A percentile compares a stretch with the other conserved stretches of the same genome.
Conservation (phyloP, 23 red algal genomes). For the Agarophyton chilense region DNA sequence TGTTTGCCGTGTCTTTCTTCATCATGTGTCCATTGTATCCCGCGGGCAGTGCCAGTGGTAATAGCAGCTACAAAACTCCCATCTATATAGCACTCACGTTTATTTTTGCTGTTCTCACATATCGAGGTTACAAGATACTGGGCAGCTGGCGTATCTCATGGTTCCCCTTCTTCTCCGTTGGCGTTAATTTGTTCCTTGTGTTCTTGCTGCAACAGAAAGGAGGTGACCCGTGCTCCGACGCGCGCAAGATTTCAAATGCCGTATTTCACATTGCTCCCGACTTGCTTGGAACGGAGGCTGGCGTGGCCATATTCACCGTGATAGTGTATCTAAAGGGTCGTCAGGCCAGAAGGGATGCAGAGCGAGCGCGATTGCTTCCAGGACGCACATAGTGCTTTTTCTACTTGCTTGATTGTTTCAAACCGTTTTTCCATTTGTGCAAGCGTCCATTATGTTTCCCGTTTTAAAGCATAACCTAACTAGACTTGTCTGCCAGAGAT, state of each 20-base stretch:
- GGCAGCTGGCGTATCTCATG: background rate
- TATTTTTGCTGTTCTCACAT: slow-evolving; percentile 4
- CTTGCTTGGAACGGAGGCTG: slow-evolving; percentile 23
- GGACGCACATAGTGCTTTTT: too few species aligned
- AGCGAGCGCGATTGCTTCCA: too few species aligned
- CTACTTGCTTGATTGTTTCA: too few species aligned
- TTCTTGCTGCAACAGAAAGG: slow-evolving; percentile 3
- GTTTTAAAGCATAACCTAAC: too few species aligned
- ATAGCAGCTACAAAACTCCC: background rate
- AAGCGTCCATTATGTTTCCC: too few species aligned
- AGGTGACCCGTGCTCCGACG: background rate
- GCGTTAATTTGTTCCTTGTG: slow-evolving; percentile 1
- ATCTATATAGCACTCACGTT: background rate
- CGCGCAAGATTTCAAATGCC: background rate
- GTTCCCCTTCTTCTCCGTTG: slow-evolving; percentile 15
- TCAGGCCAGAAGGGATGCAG: background rate
- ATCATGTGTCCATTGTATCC: background rate
- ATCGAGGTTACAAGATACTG: background rate
- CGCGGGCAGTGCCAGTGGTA: background rate
- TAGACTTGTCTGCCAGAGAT: too few species aligned
- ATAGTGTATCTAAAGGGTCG: background rate
- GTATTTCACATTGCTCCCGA: slow-evolving; percentile 13
- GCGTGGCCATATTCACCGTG: background rate
- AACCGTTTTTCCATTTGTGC: too few species aligned
- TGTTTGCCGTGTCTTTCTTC: background rate